These are phyloP conservation scores for Aspergillus thermomutatus DNA, from an alignment of 2,329 filamentous ascomycete genomes.

Conservation along the genomic window DNA sequence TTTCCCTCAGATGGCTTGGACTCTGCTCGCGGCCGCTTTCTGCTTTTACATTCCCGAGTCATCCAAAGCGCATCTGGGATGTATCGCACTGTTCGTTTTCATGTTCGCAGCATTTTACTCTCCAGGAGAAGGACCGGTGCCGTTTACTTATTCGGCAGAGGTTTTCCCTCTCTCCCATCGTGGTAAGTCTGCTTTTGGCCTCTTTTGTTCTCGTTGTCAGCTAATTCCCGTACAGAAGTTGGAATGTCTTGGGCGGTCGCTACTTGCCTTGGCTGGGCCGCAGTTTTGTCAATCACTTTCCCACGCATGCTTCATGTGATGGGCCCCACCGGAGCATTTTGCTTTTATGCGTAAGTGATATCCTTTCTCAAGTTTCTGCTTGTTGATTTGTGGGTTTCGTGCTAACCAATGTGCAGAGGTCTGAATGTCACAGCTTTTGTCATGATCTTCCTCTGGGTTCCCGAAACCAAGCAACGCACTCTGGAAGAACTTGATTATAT, in stretches of 20 bases:
- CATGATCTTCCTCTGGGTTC: conserved; percentile 62
- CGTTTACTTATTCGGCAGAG: conserved; percentile 54
- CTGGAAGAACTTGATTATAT: conserved; percentile 57
- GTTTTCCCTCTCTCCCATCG: conserved; percentile 55
- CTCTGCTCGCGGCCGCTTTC: conserved; percentile 61
- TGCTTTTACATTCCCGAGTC: conserved; percentile 51
- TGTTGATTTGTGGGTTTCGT: background rate
- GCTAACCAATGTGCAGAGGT: conserved; percentile 29
- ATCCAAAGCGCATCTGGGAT: conserved; percentile 46
- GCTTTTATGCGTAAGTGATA: conserved; percentile 52
- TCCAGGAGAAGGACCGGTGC: conserved; percentile 58
- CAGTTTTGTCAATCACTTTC: conserved; percentile 50
- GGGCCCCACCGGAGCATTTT: conserved; percentile 54
- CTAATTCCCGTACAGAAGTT: conserved; percentile 39
- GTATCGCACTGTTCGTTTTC: conserved; percentile 61
- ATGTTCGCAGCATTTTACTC: conserved; percentile 64
- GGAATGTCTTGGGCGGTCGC: conserved; percentile 46
- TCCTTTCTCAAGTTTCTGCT: background rate
- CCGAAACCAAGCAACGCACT: conserved; percentile 56
- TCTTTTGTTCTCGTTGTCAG: conserved; percentile 17
- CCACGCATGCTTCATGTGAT: conserved; percentile 48
- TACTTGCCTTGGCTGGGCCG: conserved; percentile 48
- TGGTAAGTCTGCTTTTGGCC: conserved; percentile 27
- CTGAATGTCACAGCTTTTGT: conserved; percentile 60
- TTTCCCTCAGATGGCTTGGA: conserved; percentile 66